Evolutionary conservation across 1,139 yeast genomes (phyloP).

Genomic region (Geotrichum candidum): DNA sequence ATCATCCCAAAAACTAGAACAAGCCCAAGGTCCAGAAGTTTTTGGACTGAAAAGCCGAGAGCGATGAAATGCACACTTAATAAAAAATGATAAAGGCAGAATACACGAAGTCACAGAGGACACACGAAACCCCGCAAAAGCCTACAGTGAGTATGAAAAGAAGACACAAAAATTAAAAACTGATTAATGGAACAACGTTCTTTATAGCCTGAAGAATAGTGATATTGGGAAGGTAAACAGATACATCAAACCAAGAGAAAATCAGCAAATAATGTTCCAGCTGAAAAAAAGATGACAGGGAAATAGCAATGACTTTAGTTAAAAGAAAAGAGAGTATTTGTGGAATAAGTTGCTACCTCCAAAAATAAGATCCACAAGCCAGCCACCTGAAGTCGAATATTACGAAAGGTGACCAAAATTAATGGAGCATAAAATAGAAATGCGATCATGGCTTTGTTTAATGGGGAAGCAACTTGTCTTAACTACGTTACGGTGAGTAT

Average conservation of each 20-base stretch:
- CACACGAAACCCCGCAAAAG: neutral
- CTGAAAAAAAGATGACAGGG: neutral
- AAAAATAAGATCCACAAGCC: neutral
- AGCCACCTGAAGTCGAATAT: neutral
- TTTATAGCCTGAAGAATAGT: neutral
- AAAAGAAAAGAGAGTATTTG: neutral
- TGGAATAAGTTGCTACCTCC: neutral
- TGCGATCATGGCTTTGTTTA: neutral
- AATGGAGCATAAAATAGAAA: neutral
- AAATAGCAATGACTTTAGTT: neutral
- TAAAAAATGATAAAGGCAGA: too few relatives aligned
- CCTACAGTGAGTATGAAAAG: neutral
- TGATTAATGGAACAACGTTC: neutral
- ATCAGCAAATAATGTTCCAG: neutral
- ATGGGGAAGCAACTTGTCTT: conserved; percentile 8
- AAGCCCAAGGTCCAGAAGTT: neutral
- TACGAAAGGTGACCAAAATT: neutral
- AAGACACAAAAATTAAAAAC: neutral
- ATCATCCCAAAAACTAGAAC: neutral
- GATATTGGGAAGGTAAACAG: neutral
- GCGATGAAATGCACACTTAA: too few relatives aligned
- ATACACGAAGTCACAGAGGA: too few relatives aligned
- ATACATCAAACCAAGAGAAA: neutral
- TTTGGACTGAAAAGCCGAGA: neutral
- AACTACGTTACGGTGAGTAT: conserved; percentile 5